Evolutionary conservation across 2,329 filamentous ascomycete genomes (phyloP).

Genomic region (Chrysoporthe austroafricana): DNA sequence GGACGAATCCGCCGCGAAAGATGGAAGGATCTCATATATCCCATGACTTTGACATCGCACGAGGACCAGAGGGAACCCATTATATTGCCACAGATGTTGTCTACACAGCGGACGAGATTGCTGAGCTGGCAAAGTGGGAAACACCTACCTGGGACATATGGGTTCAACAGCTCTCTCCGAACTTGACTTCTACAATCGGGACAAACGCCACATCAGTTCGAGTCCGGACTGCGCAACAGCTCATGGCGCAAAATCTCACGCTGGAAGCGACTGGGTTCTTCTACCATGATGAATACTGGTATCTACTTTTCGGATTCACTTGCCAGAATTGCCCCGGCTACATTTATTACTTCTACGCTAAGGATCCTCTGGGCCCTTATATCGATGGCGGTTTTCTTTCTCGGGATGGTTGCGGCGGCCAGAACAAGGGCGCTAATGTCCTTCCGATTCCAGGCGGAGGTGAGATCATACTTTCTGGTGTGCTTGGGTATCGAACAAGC

Average conservation of each 20-base stretch:
- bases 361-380: not conserved
- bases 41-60: not conserved
- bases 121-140: not conserved
- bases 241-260: not conserved
- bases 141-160: not conserved
- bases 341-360: not conserved
- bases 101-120: not conserved
- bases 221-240: not conserved
- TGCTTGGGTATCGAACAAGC: not conserved
- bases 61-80: not conserved
- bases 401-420: not conserved
- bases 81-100: not conserved
- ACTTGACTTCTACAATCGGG: not conserved
- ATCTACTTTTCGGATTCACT: not conserved
- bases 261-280: not conserved
- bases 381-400: not conserved
- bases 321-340: slow-evolving; percentile 1
- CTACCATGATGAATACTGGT: not conserved
- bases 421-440: slow-evolving; percentile 1
- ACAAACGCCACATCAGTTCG: not conserved
- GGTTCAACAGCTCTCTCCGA: not conserved
- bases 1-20: not conserved
- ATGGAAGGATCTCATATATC: not conserved
- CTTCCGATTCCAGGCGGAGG: not conserved
- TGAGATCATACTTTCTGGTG: not conserved